Evolutionary conservation across 1,284 basidiomycete genomes (phyloP), one percentile per base, ranked within the genome.

Genomic region (Anthracocystis setariae): DNA sequence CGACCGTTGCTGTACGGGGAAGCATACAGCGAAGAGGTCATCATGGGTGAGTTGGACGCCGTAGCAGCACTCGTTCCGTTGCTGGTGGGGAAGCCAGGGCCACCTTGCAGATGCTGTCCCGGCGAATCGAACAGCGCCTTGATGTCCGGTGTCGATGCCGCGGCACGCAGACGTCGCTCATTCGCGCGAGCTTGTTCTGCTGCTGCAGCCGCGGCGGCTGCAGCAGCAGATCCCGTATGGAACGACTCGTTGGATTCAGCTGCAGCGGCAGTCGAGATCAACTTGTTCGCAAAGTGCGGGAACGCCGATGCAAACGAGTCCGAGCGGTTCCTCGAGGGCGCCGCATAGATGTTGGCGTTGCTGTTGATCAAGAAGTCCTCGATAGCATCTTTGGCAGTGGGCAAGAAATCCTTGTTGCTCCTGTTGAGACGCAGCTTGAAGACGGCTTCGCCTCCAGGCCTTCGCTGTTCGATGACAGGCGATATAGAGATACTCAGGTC

Each of bases 381-480:
- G 18, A 98, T 87, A 85, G 92, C 90, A 83, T 97, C 94, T 69
- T 92, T 88, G 15, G 93, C 92, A 0, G 92, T 90, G 33, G 91
- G 89, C 65, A 98, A 85, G 84, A 93, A 93, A 83, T 98, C 81
- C 7, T 58, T 60, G 55, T 80, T 78, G 84, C 91, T 93, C 54
- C 93, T 88, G 82, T 95, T 94, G 84, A 95, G 94, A 29, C 91
- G 88, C 86, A 98, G 93, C 84, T 94, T 94, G 88, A 98, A 94
- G 43, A 86, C 83, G 12, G 92, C 91, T 78, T 92, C 92, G 68
- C 84, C 63, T 87, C 88, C 10, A 17, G 68, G 56, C 17, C 60
- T 39, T 35, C 60, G 66, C 24, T 71, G 69, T 39, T 71, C 76
- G 2, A 86, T 83, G 15, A 90, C 91, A 17, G 93, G 90, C 15